These are phyloP conservation scores for Suhomyces panamericanus DNA, from an alignment of 1,139 yeast genomes.

Conservation along the genomic window DNA sequence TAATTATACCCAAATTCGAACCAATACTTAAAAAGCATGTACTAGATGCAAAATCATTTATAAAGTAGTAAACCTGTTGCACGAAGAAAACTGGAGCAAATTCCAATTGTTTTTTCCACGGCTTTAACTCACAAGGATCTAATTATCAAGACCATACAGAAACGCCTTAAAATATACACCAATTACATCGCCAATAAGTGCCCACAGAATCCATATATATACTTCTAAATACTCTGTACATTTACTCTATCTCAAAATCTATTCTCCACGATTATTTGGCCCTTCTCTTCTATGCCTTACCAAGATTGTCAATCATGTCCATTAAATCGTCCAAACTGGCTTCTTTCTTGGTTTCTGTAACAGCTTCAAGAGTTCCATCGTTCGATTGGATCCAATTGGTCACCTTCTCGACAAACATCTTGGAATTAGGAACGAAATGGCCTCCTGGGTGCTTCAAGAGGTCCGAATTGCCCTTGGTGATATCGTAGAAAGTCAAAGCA, in stretches of 20 bases:
- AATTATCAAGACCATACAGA: no score
- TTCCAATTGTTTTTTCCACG: no score
- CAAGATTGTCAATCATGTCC: constrained; percentile 40
- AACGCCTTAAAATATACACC: no score
- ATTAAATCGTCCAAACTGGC: constrained; percentile 33
- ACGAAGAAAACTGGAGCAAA: no score
- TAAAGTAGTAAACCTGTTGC: no score
- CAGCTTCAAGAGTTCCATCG: constrained; percentile 4
- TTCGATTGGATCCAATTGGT: constrained; percentile 50
- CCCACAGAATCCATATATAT: no score
- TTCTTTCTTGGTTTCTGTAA: constrained; percentile 18
- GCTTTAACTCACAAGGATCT: no score
- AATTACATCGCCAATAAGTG: no score
- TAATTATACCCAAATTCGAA: no score
- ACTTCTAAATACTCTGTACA: neutral
- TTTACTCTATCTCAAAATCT: neutral
- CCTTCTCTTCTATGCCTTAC: constrained; percentile 4
- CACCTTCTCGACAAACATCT: constrained; percentile 58
- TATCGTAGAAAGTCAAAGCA: constrained; percentile 56
- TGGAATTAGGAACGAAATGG: constrained; percentile 80
- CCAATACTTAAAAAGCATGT: no score
- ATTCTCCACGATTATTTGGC: neutral
- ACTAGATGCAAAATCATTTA: no score
- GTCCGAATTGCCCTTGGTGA: constrained; percentile 47
- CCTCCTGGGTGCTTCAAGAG: constrained; percentile 78